Percentiles rank a stretch among this genome's conserved stretches.
These are phyloP conservation scores for Paecilomyces dactylethromorphus DNA, from an alignment of 2,329 filamentous ascomycete genomes.

Conservation along the genomic window DNA sequence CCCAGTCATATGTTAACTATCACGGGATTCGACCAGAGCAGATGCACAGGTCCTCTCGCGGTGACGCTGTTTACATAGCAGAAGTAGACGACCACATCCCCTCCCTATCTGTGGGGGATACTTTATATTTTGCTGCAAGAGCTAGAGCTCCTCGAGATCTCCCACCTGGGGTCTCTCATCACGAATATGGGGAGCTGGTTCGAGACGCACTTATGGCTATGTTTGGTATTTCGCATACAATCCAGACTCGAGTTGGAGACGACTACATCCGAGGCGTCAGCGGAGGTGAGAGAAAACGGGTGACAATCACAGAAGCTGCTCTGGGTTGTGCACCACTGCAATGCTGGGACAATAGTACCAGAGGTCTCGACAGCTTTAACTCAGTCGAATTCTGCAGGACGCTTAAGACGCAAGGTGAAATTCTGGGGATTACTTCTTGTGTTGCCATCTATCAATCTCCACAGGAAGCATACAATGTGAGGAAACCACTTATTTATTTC, in stretches of 20 bases:
- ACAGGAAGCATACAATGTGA: slow-evolving; percentile 40
- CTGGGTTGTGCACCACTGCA: slow-evolving; percentile 42
- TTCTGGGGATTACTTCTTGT: slow-evolving; percentile 43
- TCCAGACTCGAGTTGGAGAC: slow-evolving; percentile 42
- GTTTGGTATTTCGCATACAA: slow-evolving; percentile 45
- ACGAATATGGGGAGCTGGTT: slow-evolving; percentile 38
- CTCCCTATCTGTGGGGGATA: slow-evolving; percentile 69
- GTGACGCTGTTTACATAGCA: slow-evolving; percentile 80
- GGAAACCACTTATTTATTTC: too few relatives aligned
- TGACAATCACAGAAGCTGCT: slow-evolving; percentile 52
- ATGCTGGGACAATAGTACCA: slow-evolving; percentile 45
- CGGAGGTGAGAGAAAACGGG: slow-evolving; percentile 56
- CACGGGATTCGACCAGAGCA: slow-evolving; percentile 42
- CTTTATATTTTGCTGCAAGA: slow-evolving; percentile 67
- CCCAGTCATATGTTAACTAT: slow-evolving; percentile 68
- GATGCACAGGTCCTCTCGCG: slow-evolving; percentile 71
- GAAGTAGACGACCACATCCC: slow-evolving; percentile 82
- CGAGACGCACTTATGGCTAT: slow-evolving; percentile 41
- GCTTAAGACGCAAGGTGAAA: slow-evolving; percentile 43
- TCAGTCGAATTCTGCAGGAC: slow-evolving; percentile 52
- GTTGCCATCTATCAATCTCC: slow-evolving; percentile 53
- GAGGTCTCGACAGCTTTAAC: slow-evolving; percentile 49
- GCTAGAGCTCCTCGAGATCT: slow-evolving; percentile 48
- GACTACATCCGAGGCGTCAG: slow-evolving; percentile 58
- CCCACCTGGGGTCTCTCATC: slow-evolving; percentile 33